Conservation (phyloP, 1,284 basidiomycete species). For the Rhodotorula sp. region DNA sequence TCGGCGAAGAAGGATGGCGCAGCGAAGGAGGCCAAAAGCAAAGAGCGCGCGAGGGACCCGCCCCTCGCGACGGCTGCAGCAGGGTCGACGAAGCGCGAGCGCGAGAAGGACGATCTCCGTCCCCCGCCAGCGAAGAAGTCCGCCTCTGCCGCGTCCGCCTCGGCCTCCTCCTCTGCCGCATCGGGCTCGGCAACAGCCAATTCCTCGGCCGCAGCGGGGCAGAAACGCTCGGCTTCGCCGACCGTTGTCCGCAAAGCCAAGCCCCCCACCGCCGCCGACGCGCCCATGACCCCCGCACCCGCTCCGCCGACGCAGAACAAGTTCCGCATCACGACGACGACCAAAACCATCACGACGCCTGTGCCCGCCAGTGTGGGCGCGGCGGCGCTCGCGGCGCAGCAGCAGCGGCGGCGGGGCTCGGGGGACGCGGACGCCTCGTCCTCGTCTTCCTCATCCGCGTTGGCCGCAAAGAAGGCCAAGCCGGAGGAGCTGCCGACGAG, state of each 20-base stretch:
- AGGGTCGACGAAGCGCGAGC: constrained; percentile 7
- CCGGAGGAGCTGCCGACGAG: background rate
- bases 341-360: constrained; percentile 21
- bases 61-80: too few relatives aligned
- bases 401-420: constrained; percentile 5
- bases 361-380: background rate
- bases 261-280: background rate
- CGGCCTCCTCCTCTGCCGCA: background rate
- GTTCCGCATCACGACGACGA: constrained; percentile 31
- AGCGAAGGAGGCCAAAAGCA: background rate
- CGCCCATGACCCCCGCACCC: background rate
- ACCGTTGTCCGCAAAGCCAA: background rate
- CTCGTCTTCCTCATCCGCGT: too few relatives aligned
- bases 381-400: background rate
- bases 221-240: constrained; percentile 25
- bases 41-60: background rate
- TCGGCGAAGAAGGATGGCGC: background rate
- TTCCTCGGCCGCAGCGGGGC: background rate
- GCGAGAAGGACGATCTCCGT: constrained; percentile 11
- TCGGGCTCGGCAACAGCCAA: background rate
- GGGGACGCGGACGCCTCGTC: background rate
- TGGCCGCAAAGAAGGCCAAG: constrained; percentile 4
- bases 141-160: background rate
- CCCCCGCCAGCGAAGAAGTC: constrained; percentile 17
- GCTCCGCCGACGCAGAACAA: background rate